Base-by-base conservation (phyloP, 495 filamentous ascomycete species). In the Halenospora varia region DNA sequence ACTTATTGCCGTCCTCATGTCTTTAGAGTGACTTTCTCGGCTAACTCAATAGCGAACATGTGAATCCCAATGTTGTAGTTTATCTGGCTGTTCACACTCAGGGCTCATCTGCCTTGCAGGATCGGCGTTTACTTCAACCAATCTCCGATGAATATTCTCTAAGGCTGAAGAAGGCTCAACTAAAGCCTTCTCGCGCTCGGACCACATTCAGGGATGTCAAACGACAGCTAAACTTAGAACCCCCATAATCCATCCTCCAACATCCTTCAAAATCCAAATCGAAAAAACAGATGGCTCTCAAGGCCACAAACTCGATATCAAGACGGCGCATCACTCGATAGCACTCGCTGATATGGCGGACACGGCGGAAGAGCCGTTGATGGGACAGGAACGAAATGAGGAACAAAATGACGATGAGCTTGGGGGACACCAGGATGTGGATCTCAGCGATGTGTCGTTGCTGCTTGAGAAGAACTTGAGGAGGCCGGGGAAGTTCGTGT, bases 401-500 rank as follows among this genome's bases (percentile, higher is more conserved):
- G 29, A 35, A n/a, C n/a, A n/a, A 13, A 35, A 35, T 35, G 29
- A 35, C 13, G 35, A 62, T 41, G 48, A 57, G 1, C 47, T n/a
- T 9, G 59, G 55, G 4, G 25, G 15, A 42, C 20, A 15, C 17
- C 15, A 55, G 10, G 64, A 62, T 17, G 49, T 51, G 10, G 63
- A 60, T 42, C 53, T 62, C 22, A 51, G 51, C 24, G 58, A 63
- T 56, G 63, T 66, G 11, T 60, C 60, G 25, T 57, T 63, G 4
- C 44, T 63, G 2, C 54, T 63, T 3, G 64, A 66, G 56, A 63
- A 66, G 61, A 62, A 64, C 26, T 59, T 67, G 9, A 23, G 41
- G 23, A 45, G 62, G 15, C 65, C 65, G 1, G 65, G 65, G 3
- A 26, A 73, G 26, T 82, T 79, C 47, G 73, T 95, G 55, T 94